Conservation (phyloP, 805 yeast species). For the Candida coquimbonensis region DNA sequence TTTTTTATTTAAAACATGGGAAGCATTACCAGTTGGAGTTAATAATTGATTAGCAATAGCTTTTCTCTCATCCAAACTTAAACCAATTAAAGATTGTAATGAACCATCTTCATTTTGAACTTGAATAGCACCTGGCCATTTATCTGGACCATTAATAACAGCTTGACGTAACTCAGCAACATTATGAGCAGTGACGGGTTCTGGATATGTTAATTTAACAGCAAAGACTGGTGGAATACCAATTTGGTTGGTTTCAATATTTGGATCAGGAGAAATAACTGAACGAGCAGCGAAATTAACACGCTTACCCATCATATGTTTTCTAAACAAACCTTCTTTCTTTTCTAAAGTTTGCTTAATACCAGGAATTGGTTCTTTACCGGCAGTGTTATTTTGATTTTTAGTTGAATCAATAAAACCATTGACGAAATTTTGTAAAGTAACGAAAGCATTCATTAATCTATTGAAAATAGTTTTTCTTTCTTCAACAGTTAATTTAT, state of each 20-base stretch:
- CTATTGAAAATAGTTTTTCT: constrained; percentile 75
- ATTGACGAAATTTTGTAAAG: constrained; percentile 91
- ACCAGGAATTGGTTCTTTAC: constrained; percentile 78
- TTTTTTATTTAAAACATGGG: constrained; percentile 73
- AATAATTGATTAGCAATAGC: constrained; percentile 90
- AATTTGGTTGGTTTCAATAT: constrained; percentile 93
- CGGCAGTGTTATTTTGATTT: constrained; percentile 64
- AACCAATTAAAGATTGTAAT: constrained; percentile 71
- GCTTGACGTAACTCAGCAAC: constrained; percentile 88
- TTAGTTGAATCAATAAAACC: constrained; percentile 90
- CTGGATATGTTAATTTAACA: constrained; percentile 90
- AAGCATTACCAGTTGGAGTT: constrained; percentile 66
- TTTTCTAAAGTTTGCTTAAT: constrained; percentile 95
- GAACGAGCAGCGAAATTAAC: constrained; percentile 99
- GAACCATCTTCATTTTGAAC: constrained; percentile 94
- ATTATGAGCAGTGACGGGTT: constrained; percentile 92
- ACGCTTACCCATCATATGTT: constrained; percentile 99
- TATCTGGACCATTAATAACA: constrained; percentile 94
- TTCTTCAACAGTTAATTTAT: constrained; percentile 57
- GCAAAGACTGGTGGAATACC: constrained; percentile 99
- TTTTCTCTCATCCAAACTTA: constrained; percentile 90
- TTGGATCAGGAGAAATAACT: constrained; percentile 98
- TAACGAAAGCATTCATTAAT: constrained; percentile 92
- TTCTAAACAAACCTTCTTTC: constrained; percentile 97
- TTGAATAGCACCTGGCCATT: constrained; percentile 98